Conservation (phyloP, 2,329 filamentous ascomycete species). For the Madurella mycetomatis region DNA sequence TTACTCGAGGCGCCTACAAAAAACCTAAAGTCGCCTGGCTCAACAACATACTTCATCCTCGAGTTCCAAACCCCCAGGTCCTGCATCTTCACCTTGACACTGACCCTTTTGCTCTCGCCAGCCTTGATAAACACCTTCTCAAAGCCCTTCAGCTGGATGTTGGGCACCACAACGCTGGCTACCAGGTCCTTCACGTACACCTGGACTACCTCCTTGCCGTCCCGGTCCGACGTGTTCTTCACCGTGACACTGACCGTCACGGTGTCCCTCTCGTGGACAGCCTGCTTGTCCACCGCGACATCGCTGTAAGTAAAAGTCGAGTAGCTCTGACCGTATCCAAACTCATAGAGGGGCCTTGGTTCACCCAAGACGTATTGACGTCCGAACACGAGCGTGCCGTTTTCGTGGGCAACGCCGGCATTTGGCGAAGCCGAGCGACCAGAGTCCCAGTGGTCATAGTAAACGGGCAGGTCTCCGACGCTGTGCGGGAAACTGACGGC, state of each 20-base stretch:
- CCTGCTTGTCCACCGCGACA: slow-evolving; percentile 46
- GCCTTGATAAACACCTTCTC: slow-evolving; percentile 59
- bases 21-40: slow-evolving; percentile 63
- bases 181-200: slow-evolving; percentile 62
- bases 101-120: slow-evolving; percentile 51
- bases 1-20: slow-evolving; percentile 57
- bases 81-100: slow-evolving; percentile 52
- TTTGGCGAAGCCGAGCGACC: slow-evolving; percentile 48
- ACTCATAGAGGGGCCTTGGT: slow-evolving; percentile 58
- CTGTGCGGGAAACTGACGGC: slow-evolving; percentile 63
- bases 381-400: slow-evolving; percentile 61
- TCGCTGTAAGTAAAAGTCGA: slow-evolving; percentile 58
- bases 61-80: slow-evolving; percentile 54
- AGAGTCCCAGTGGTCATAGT: slow-evolving; percentile 69
- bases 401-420: slow-evolving; percentile 48
- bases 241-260: slow-evolving; percentile 58
- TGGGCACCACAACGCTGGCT: slow-evolving; percentile 59
- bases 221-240: slow-evolving; percentile 53
- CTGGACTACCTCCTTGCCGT: slow-evolving; percentile 65
- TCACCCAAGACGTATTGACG: slow-evolving; percentile 60
- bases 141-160: slow-evolving; percentile 62
- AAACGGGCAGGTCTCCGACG: slow-evolving; percentile 62
- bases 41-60: slow-evolving; percentile 68
- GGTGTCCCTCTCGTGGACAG: slow-evolving; percentile 44
- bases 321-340: slow-evolving; percentile 65